Base-by-base conservation (phyloP, 2,329 filamentous ascomycete species). In the Ambrosiella cleistominuta region DNA sequence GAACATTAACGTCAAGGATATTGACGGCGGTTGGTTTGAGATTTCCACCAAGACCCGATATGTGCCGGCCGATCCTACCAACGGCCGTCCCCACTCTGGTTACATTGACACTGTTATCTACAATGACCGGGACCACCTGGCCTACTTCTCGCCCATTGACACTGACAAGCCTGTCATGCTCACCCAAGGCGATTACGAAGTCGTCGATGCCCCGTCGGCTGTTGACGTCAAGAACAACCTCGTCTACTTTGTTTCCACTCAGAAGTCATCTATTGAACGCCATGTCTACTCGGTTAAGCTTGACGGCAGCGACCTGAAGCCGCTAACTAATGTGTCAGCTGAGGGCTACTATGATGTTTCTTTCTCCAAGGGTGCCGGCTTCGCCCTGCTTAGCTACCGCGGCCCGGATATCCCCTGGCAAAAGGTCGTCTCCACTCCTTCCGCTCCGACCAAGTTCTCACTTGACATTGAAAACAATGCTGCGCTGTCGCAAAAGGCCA, bases 11-110 rank as follows among this genome's bases (percentile, higher is more conserved):
- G 81, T 96, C 54, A 80, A 82, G 63, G 77, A 84, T 59, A 75
- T 96, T n/a, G 93, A 98, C 68, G 90, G 90, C 19, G 94, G 93
- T 39, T 98, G 93, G 93, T 91, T 96, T 65, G 93, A 98, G 70
- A 88, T 95, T 47, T 88, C 88, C 0, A 85, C 95, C 65, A 80
- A 84, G 47, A 95, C 90, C 2, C 82, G 75, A 12, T 97, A 85
- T 66, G 83, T 98, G 59, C 93, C 93, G 1, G 86, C 88, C 2
- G 88, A 96, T 67, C 78, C 85, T 19, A 69, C 72, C 9, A 88
- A 86, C 62, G 87, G 86, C 12, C 82, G 90, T 19, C 75, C 79
- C 1, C 70, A 91, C 4, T 89, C 96, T 68, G 93, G 93, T 19
- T 98, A 98, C 66, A 83, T 98, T 62, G 93, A 98, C 69, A 89